A percentile compares a stretch with the other conserved stretches of the same genome.
Conservation (phyloP, 1,139 yeast species). For the Hyphopichia khmerensis region DNA sequence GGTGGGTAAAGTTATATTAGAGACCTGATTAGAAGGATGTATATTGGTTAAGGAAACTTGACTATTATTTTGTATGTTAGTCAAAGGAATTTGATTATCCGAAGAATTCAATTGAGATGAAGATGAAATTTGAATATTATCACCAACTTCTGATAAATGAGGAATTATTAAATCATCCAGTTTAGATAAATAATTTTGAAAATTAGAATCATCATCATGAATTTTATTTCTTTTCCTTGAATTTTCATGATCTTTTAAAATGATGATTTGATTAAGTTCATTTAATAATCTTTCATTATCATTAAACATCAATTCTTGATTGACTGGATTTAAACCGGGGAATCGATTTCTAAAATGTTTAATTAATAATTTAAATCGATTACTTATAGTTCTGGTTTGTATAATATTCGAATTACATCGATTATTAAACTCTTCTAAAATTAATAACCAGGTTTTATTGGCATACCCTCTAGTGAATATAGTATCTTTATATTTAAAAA, state of each 20-base stretch:
- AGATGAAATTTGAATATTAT: no score
- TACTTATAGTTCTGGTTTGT: conserved; percentile 30
- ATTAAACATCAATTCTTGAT: conserved; percentile 14
- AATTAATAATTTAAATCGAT: conserved; percentile 24
- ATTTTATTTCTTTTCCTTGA: conserved; percentile 10
- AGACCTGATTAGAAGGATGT: no score
- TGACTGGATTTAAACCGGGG: conserved; percentile 12
- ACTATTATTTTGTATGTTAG: no score
- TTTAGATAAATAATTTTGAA: no score
- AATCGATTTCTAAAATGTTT: conserved; percentile 23
- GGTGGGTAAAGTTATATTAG: no score
- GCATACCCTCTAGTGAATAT: conserved; percentile 30
- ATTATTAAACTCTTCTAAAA: conserved; percentile 23
- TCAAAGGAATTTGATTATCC: no score
- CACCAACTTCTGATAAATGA: no score
- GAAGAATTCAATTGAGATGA: no score
- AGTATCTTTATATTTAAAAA: conserved; percentile 19
- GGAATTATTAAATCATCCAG: no score
- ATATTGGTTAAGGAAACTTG: no score
- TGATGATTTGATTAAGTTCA: conserved; percentile 15
- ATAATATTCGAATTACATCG: conserved; percentile 18
- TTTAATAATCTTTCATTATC: conserved; percentile 27
- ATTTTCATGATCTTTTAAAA: conserved; percentile 10
- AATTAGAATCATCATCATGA: neutral
- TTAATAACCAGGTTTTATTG: conserved; percentile 27